Evolutionary conservation across 2,329 filamentous ascomycete species (phyloP), one percentile per base, ranked within the genome.

Genomic region (Stagonosporopsis chrysanthemi): DNA sequence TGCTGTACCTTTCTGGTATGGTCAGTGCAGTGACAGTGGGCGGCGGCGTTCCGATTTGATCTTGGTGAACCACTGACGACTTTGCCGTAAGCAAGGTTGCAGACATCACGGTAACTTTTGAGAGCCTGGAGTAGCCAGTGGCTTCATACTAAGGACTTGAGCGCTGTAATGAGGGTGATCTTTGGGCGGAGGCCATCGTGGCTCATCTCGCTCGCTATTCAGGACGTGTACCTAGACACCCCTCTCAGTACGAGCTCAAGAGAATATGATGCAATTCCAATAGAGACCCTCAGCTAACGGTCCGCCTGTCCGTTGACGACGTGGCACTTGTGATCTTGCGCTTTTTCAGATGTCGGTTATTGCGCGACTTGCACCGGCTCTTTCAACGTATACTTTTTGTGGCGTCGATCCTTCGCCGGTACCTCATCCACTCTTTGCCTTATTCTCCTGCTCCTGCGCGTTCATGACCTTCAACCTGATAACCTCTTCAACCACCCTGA

Each of bases 401-500:
- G 17, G 29, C 26, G 6, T 26, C 15, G 6, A 17, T 42, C n/a
- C 22, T 41, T 23, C 28, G 22, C 31, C 2, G n/a, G 28, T 36
- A 4, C 33, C 23, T 70, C 55, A 68, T 14, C 62, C 67, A 17
- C 63, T 66, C 40, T 67, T 62, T 26, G 60, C 65, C 29, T 71
- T 64, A n/a, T 60, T 67, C 49, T 66, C 61, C 38, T 62, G 52
- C 48, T 72, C 71, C 59, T 75, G 72, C 33, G 64, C 68, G 55
- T 67, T 74, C 65, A 76, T 61, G 11, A 76, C 73, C 67, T 75
- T 76, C 11, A 71, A 53, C 49, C 74, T 62, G 43, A 76, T 74
- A 8, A 76, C 91, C 80, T 98, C 94, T 80, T 99, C 95, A 22
- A 98, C 88, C 35, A 95, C 83, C 55, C 90, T 86, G 61, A 96